Conservation (phyloP, 1,284 basidiomycete species). For the Sanguinoderma infundibulare region DNA sequence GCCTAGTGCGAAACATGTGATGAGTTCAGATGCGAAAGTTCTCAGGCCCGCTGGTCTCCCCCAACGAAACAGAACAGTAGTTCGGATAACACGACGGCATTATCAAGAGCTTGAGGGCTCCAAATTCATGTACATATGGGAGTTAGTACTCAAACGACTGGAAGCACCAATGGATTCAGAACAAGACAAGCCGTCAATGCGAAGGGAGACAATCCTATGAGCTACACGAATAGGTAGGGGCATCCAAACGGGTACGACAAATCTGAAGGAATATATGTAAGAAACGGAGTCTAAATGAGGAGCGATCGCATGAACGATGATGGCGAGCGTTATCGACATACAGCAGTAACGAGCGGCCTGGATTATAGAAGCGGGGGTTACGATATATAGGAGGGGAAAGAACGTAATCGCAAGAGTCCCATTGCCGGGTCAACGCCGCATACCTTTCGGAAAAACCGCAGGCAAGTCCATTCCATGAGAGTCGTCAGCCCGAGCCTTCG, state of each 20-base stretch:
- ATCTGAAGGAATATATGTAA: not conserved
- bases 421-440: not conserved
- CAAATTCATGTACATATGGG: no score
- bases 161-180: no score
- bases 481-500: slow-evolving; percentile 16
- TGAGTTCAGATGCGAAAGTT: no score
- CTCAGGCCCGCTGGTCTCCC: no score
- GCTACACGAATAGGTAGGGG: not conserved
- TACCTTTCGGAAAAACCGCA: slow-evolving; percentile 12
- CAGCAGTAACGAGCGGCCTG: not conserved
- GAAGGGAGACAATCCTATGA: not conserved
- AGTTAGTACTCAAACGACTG: no score
- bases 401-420: not conserved
- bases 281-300: not conserved
- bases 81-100: no score
- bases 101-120: no score
- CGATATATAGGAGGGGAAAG: not conserved
- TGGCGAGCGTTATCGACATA: not conserved
- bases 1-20: no score
- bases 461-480: slow-evolving; percentile 23
- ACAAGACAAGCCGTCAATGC: no score
- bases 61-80: no score
- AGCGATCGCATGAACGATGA: no score
- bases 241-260: not conserved
- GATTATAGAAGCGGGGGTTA: not conserved